phyloP scores from a whole-genome alignment of 371 early-diverging fungal species.

The Cokeromyces recurvatus region DNA sequence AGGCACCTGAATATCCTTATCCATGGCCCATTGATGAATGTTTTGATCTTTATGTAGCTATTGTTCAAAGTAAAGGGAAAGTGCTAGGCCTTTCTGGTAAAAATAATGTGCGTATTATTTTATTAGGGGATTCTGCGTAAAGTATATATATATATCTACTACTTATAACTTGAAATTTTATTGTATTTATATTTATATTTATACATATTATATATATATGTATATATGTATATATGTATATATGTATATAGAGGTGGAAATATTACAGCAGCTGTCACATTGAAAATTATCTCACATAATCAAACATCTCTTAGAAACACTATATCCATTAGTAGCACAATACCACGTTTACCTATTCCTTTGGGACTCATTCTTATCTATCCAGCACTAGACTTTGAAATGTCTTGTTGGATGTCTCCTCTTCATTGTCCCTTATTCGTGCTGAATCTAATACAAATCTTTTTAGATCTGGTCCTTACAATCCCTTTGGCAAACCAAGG shows the following conservation, averaged over 20 bases:
- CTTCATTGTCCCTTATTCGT: constrained; percentile 53
- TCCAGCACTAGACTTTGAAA: constrained; percentile 85
- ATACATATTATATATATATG: too few species aligned
- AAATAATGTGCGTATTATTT: constrained; percentile 47
- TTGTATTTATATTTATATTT: too few species aligned
- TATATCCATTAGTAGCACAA: not conserved
- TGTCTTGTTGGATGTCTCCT: constrained; percentile 86
- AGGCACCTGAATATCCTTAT: constrained; percentile 94
- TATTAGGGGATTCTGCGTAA: constrained; percentile 95
- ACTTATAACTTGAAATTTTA: too few species aligned
- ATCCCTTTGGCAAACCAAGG: constrained; percentile 50
- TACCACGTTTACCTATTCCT: constrained; percentile 22
- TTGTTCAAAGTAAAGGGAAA: constrained; percentile 63
- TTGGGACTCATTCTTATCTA: constrained; percentile 83
- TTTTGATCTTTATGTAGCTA: constrained; percentile 78
- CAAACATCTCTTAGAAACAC: constrained; percentile 23
- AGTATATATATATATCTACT: too few species aligned
- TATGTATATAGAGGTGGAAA: constrained; percentile 70
- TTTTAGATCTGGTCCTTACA: constrained; percentile 59
- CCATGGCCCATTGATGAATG: constrained; percentile 92
- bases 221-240: too few species aligned
- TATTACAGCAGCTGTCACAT: constrained; percentile 60
- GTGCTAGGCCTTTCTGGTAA: constrained; percentile 66
- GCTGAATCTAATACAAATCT: constrained; percentile 40
- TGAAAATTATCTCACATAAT: constrained; percentile 63